Base-by-base conservation (phyloP, 2,329 filamentous ascomycete species). In the Paraconiothyrium brasiliense region DNA sequence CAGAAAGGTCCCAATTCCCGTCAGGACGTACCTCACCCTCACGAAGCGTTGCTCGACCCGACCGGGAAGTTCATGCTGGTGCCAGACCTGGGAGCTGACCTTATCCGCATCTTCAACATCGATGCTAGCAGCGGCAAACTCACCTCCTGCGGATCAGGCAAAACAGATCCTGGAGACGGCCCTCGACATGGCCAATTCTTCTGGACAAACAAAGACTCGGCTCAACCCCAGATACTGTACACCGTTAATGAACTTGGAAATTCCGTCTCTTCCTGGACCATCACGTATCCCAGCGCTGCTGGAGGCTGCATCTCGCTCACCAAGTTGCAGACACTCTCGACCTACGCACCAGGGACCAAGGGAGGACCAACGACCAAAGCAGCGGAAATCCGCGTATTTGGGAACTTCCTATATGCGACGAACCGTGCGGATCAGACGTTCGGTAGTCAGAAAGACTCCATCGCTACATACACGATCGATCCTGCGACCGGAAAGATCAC, bases 21-120 rank as follows among this genome's bases (percentile, higher is more conserved):
- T 22, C 85, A 87, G 70, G 81, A 86, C 61, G 79, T 79, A 7
- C 78, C 84, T 7, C 85, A 87, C 66, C 84, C 84, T 11, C 85
- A 87, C 74, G 78, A 82, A 8, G 79, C 80, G 11, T 77, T 83
- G 66, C 72, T 78, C 27, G 84, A 83, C 63, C 83, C 80, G 0
- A 82, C 81, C 0, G 81, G 81, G 4, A 67, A 76, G 49, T 86
- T 79, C 68, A 71, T 86, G 24, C 72, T 86, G 3, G 78, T 81
- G 9, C 81, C 83, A 0, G 85, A 87, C 62, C 78, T 86, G 4
- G 84, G 84, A 35, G 83, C 84, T 7, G 84, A 87, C 65, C 71
- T 84, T n/a, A 75, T 85, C 58, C 84, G 83, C 66, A 78, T 86
- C 66, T 85, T 84, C 76, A 74, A 73, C 69, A 82, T 86, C 69